These are phyloP conservation scores for Arxiozyma bovina DNA, from an alignment of 1,139 yeast species.

Conservation along the genomic window DNA sequence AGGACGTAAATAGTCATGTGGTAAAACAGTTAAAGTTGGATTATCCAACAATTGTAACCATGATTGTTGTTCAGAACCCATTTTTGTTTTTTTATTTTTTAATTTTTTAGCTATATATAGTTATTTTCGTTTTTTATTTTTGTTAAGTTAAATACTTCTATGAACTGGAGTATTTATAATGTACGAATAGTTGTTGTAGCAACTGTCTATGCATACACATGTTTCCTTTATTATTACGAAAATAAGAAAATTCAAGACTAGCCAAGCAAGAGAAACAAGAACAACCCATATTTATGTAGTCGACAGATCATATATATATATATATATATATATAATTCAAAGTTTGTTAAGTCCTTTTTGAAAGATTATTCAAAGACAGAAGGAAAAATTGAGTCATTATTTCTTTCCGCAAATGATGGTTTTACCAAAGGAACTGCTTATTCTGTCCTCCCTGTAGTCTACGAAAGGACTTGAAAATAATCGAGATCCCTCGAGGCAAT, in stretches of 20 bases:
- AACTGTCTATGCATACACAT: too few species aligned
- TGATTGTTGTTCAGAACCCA: constrained; percentile 8
- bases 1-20: constrained; percentile 80
- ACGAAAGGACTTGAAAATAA: not conserved
- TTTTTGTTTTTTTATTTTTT: not conserved
- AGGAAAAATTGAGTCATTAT: not conserved
- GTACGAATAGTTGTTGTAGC: not conserved
- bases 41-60: constrained; percentile 68
- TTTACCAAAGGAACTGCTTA: not conserved
- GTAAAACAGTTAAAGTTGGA: constrained; percentile 79
- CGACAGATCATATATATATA: not conserved
- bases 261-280: too few species aligned
- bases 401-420: not conserved
- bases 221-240: too few species aligned
- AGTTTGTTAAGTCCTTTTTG: not conserved
- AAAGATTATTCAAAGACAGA: not conserved
- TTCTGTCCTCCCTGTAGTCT: not conserved
- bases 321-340: too few species aligned
- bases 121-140: not conserved
- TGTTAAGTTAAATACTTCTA: too few species aligned
- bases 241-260: too few species aligned
- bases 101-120: too few species aligned
- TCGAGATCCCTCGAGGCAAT: not conserved
- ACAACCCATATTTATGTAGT: too few species aligned
- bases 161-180: too few species aligned